Conservation (phyloP, 2,329 filamentous ascomycete genomes). For the Neofusicoccum laricinum region DNA sequence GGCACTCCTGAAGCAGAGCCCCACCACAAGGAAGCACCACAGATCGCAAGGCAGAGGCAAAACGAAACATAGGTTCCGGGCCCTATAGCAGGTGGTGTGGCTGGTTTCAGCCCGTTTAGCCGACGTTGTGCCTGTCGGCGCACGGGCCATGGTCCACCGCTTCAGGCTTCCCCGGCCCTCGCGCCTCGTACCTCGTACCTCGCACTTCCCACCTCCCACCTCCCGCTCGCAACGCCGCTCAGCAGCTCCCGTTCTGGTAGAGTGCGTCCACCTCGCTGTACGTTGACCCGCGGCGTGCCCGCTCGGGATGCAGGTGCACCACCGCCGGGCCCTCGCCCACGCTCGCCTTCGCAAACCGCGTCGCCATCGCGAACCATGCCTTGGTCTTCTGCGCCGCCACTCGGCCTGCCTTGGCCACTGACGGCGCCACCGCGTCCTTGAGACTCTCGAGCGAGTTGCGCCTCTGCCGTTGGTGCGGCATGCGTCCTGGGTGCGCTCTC, state of each 20-base stretch:
- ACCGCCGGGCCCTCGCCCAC: conserved; percentile 14
- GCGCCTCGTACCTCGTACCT: too few species aligned
- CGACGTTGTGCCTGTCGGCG: not conserved
- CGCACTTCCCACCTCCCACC: too few species aligned
- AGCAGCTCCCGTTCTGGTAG: conserved; percentile 15
- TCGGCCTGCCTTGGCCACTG: not conserved
- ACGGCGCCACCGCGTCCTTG: conserved; percentile 1
- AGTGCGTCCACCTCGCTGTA: conserved; percentile 15
- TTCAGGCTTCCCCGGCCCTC: too few species aligned
- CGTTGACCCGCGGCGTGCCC: not conserved
- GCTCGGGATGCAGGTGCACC: conserved; percentile 14
- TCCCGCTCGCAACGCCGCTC: not conserved
- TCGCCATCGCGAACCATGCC: conserved; percentile 1
- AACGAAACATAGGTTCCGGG: not conserved
- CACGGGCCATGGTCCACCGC: too few species aligned
- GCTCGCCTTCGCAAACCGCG: conserved; percentile 12
- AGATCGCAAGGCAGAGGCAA: not conserved
- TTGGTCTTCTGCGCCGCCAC: conserved; percentile 1
- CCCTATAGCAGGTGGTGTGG: not conserved
- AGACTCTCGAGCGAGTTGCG: conserved; percentile 8
- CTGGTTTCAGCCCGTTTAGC: not conserved
- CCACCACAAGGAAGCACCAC: not conserved
- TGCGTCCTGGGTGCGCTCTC: not conserved
- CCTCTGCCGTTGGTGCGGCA: not conserved
- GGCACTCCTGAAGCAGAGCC: not conserved